Conservation (phyloP, 176 grass and related monocot genomes). For the Eleusine indica region DNA sequence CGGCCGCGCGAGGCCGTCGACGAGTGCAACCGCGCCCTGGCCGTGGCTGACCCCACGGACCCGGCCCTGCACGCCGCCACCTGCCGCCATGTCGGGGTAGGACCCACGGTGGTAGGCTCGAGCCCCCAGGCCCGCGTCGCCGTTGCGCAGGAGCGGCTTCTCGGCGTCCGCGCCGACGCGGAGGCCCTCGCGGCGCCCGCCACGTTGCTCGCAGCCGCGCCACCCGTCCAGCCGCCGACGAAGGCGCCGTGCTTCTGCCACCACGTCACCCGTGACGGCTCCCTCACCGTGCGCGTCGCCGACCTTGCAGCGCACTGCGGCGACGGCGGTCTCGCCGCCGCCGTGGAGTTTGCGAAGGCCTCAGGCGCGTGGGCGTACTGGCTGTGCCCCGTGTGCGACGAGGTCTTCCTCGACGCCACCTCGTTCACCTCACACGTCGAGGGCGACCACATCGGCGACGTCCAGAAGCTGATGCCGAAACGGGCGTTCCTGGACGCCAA, state of each 20-base stretch:
- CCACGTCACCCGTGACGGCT: not conserved
- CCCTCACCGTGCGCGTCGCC: conserved; percentile 10
- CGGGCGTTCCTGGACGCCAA: not conserved
- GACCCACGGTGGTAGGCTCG: not conserved
- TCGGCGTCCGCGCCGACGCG: conserved; percentile 23
- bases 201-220: not conserved
- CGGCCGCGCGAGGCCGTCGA: not conserved
- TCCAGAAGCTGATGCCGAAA: not conserved
- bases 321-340: not conserved
- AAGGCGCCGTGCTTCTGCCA: not conserved
- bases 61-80: conserved; percentile 2
- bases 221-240: not conserved
- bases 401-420: not conserved
- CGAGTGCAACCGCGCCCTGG: conserved; percentile 15
- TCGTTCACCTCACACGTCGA: not conserved
- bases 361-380: conserved; percentile 5
- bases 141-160: conserved; percentile 14
- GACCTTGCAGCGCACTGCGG: conserved; percentile 1
- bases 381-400: conserved; percentile 23
- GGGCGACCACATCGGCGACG: not conserved
- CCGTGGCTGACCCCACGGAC: conserved; percentile 19
- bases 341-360: conserved; percentile 21
- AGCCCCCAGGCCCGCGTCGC: not conserved
- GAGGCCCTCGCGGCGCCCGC: not conserved
- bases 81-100: not conserved